Evolutionary conservation across 1,139 yeast species (phyloP).

Genomic region (Protomyces pachydermus): DNA sequence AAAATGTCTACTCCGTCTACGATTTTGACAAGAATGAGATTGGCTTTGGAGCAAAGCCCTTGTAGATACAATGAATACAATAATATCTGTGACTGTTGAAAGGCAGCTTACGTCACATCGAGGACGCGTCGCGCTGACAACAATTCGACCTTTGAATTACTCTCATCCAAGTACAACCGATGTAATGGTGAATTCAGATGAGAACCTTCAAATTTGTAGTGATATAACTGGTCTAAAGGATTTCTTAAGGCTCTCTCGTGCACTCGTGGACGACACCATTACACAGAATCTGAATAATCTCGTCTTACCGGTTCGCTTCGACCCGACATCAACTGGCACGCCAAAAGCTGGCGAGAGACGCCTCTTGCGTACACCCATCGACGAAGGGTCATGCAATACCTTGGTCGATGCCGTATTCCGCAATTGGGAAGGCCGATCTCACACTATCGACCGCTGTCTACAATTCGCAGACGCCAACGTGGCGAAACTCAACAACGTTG

Average conservation of each 20-base stretch:
- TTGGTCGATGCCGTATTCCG: constrained; percentile 11
- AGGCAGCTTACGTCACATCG: no score
- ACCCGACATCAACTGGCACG: constrained; percentile 13
- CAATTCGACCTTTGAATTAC: no score
- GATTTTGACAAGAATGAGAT: constrained; percentile 50
- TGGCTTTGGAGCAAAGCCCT: constrained; percentile 47
- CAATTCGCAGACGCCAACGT: not conserved
- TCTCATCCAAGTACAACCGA: no score
- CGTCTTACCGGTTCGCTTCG: constrained; percentile 18
- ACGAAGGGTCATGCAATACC: constrained; percentile 5
- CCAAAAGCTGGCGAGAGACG: not conserved
- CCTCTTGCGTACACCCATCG: constrained; percentile 12
- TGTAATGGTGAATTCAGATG: not conserved
- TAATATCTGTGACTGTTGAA: no score
- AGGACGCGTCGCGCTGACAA: no score
- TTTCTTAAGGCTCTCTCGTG: constrained; percentile 6
- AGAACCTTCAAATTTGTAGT: not conserved
- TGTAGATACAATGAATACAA: not conserved
- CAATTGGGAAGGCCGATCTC: constrained; percentile 15
- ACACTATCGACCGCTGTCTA: constrained; percentile 12
- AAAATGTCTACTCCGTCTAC: constrained; percentile 55
- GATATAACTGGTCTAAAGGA: constrained; percentile 19
- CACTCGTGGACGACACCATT: constrained; percentile 17
- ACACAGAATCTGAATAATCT: constrained; percentile 21
- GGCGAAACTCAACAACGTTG: not conserved